Base-by-base conservation (phyloP, 129 eudicot species). In the Saposhnikovia divaricata region DNA sequence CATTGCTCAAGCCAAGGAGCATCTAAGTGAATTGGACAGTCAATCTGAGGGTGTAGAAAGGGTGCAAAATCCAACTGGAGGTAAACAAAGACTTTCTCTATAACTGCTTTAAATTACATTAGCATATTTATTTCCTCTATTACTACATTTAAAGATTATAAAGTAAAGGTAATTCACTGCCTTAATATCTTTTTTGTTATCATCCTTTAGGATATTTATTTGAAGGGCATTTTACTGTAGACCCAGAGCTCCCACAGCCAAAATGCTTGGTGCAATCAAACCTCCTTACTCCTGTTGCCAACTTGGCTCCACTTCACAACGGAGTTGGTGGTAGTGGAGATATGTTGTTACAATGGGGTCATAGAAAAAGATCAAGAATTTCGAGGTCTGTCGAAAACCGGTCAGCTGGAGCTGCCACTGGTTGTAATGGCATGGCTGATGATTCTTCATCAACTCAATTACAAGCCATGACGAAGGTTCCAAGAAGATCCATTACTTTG, bases 181-280 rank as follows among this genome's bases (percentile, higher is more conserved):
- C 53, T 71, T 34, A 8, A 21, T 23, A 19, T 51, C 76, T 21
- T 79, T 10, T 25, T 61, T 31, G 28, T n/a, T n/a, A 31, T 77
- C 78, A 18, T 75, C 34, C 39, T 84, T 84, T 88, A 89, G 97
- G 99, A 74, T 95, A 83, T 80, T 77, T 90, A 48, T 95, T 92
- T 79, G 99, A 95, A 81, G 99, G 99, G 75, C 97, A 92, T 85
- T 90, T 92, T 40, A 95, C 98, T 0, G 96, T 95, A 40, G 99
- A 95, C 84, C 93, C 85, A 15, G 98, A 92, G 89, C 99, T 97
- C 34, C 96, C 96, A 45, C 97, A 85, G 75, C 99, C 99, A 69
- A 87, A 82, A n/a, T 95, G 99, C 98, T 69, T 95, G 74, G 90
- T 89, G 82, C 91, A 86, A 68, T 82, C 91, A 70, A 92, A 95